phyloP scores from a whole-genome alignment of 2,329 filamentous ascomycete species.

The Cryoendolithus antarcticus region DNA sequence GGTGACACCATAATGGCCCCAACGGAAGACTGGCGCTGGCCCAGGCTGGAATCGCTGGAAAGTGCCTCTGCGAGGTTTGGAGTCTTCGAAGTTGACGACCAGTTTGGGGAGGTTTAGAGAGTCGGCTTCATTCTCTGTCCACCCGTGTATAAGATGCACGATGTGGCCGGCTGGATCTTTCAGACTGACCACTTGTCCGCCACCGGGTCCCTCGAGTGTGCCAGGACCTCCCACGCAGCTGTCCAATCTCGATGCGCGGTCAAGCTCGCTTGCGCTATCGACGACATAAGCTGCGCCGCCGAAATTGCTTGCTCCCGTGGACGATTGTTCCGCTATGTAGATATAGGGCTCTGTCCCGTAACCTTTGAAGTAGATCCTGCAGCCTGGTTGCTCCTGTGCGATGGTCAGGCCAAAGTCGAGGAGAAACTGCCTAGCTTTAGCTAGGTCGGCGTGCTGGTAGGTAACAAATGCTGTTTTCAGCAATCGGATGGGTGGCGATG shows the following conservation, averaged over 20 bases:
- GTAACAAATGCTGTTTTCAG: constrained; percentile 5
- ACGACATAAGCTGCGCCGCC: constrained; percentile 28
- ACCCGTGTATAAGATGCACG: constrained; percentile 24
- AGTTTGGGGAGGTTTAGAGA: constrained; percentile 12
- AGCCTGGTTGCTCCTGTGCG: not conserved
- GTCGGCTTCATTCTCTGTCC: constrained; percentile 7
- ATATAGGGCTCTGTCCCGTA: constrained; percentile 27
- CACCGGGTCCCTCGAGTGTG: constrained; percentile 21
- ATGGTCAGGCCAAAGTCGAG: constrained; percentile 7
- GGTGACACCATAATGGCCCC: constrained; percentile 30
- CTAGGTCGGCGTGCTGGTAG: constrained; percentile 4
- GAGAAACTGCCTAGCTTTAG: constrained; percentile 3
- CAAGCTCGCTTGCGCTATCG: constrained; percentile 25
- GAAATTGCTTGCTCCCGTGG: constrained; percentile 20
- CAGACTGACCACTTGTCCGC: constrained; percentile 20
- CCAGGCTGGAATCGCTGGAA: constrained; percentile 28
- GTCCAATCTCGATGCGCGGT: constrained; percentile 14
- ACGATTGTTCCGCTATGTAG: constrained; percentile 22
- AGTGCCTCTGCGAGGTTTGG: constrained; percentile 17
- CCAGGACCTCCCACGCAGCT: constrained; percentile 13
- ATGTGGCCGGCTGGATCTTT: constrained; percentile 23
- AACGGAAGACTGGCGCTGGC: constrained; percentile 33
- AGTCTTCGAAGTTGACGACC: constrained; percentile 17
- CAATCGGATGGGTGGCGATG: constrained; percentile 2
- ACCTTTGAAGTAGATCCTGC: constrained; percentile 19